phyloP scores from a whole-genome alignment of 371 early-diverging fungal species.

The Mucor lusitanicus region DNA sequence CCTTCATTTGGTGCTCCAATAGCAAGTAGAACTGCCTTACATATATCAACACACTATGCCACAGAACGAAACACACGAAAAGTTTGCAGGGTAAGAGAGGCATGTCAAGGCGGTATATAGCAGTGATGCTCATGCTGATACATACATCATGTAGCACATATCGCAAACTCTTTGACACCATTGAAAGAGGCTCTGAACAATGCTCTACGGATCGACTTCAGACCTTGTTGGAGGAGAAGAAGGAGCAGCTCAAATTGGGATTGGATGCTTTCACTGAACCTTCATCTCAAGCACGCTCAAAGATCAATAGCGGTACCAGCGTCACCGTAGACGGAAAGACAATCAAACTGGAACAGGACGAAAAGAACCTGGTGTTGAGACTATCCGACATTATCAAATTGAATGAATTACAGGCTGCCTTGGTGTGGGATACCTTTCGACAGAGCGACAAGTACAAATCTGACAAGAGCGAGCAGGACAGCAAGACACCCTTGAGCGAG shows the following conservation, averaged over 20 bases:
- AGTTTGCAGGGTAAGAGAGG: constrained; percentile 33
- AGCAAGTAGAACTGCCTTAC: background rate
- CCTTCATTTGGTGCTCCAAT: background rate
- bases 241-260: constrained; percentile 30
- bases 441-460: constrained; percentile 5
- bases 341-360: constrained; percentile 32
- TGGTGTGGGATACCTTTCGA: constrained; percentile 37
- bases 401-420: constrained; percentile 39
- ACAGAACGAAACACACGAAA: constrained; percentile 23
- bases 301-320: constrained; percentile 25
- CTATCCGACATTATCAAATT: constrained; percentile 31
- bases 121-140: background rate
- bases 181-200: constrained; percentile 46
- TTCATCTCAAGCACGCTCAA: constrained; percentile 36
- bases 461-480: background rate
- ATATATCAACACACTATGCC: constrained; percentile 7
- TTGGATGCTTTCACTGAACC: constrained; percentile 36
- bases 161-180: constrained; percentile 44
- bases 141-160: constrained; percentile 44
- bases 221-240: constrained; percentile 44
- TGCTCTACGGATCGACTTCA: constrained; percentile 48
- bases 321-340: constrained; percentile 37
- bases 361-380: constrained; percentile 36
- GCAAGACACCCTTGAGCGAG: constrained; percentile 8
- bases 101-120: background rate